Evolutionary conservation across 2,329 filamentous ascomycete species (phyloP).

Genomic region (Penicillium crustosum): DNA sequence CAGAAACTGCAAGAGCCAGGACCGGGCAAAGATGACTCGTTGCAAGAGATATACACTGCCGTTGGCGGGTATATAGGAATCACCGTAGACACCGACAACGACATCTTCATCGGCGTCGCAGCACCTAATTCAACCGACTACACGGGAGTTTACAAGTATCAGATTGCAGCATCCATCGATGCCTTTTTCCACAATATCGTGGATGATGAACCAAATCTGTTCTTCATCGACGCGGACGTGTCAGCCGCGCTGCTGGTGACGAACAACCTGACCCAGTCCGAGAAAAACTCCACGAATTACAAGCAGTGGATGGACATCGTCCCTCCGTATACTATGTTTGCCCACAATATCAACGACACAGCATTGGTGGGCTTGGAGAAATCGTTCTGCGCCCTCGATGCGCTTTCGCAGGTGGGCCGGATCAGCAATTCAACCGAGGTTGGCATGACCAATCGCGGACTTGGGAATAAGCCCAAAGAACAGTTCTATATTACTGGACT

Average conservation of each 20-base stretch:
- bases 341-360: slow-evolving; percentile 59
- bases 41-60: slow-evolving; percentile 52
- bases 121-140: slow-evolving; percentile 67
- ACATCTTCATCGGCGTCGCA: slow-evolving; percentile 74
- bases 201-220: slow-evolving; percentile 57
- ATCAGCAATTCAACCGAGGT: slow-evolving; percentile 60
- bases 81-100: slow-evolving; percentile 59
- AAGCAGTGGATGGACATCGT: slow-evolving; percentile 58
- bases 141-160: slow-evolving; percentile 70
- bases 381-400: slow-evolving; percentile 79
- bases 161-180: slow-evolving; percentile 81
- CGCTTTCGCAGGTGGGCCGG: slow-evolving; percentile 63
- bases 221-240: slow-evolving; percentile 82
- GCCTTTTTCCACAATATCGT: slow-evolving; percentile 67
- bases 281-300: slow-evolving; percentile 50
- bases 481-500: slow-evolving; percentile 83
- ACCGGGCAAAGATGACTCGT: slow-evolving; percentile 50
- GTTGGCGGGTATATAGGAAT: slow-evolving; percentile 69
- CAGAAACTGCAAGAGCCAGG: slow-evolving; percentile 65
- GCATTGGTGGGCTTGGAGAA: slow-evolving; percentile 68
- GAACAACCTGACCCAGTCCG: slow-evolving; percentile 59
- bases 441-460: slow-evolving; percentile 67
- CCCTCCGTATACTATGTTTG: slow-evolving; percentile 76
- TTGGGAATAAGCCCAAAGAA: slow-evolving; percentile 70
- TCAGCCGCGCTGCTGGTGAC: slow-evolving; percentile 77